Evolutionary conservation across 2,329 filamentous ascomycete species (phyloP).

Genomic region (Microdochium bolleyi): DNA sequence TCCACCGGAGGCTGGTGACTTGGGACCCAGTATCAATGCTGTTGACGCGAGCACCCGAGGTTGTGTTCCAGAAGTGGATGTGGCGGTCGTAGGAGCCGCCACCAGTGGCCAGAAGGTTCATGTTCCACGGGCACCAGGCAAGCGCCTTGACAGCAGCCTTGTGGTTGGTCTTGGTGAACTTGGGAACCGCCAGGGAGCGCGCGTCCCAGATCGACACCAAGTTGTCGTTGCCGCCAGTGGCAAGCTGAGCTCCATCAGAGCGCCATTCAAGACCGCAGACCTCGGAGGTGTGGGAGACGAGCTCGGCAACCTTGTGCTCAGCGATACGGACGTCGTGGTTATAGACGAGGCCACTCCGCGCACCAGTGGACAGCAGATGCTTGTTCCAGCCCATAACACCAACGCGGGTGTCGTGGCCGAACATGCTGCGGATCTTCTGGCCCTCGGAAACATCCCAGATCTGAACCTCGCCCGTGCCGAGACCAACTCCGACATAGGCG

Average conservation of each 20-base stretch:
- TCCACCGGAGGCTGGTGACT: constrained; percentile 94
- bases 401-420: constrained; percentile 91
- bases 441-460: constrained; percentile 98
- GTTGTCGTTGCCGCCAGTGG: constrained; percentile 98
- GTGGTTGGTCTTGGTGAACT: constrained; percentile 99
- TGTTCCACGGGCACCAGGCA: constrained; percentile 98
- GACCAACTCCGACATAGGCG: constrained; percentile 89
- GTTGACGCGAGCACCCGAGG: constrained; percentile 94
- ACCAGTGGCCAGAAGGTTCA: constrained; percentile 92
- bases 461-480: constrained; percentile 93
- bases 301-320: constrained; percentile 95
- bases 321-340: constrained; percentile 98
- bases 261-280: constrained; percentile 98
- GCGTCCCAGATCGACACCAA: constrained; percentile 99
- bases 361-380: constrained; percentile 90
- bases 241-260: constrained; percentile 90
- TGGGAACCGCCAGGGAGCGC: constrained; percentile 83
- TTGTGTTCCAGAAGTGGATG: constrained; percentile 99
- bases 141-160: constrained; percentile 97
- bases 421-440: constrained; percentile 96
- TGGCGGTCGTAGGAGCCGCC: constrained; percentile 94
- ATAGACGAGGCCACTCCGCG: constrained; percentile 89
- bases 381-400: constrained; percentile 99
- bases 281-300: constrained; percentile 94
- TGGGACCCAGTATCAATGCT: constrained; percentile 98